Percentiles rank a stretch among this genome's conserved stretches.
Conservation (phyloP, 2,329 filamentous ascomycete species). For the Dryadomyces sulphureus region DNA sequence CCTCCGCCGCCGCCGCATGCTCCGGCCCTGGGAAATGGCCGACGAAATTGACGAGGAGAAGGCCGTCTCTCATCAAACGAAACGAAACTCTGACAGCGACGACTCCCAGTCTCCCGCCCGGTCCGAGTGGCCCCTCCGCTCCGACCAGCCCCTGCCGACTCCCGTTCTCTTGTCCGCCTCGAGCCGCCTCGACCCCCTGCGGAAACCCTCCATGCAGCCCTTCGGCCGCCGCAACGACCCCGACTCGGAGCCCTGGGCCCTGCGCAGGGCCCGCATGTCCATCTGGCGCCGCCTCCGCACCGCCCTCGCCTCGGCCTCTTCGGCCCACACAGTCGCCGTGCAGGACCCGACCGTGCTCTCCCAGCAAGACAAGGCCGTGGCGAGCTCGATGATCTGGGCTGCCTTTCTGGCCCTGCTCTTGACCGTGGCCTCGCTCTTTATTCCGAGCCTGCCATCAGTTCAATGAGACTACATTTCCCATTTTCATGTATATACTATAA, state of each 20-base stretch:
- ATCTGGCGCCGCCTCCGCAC: constrained; percentile 17
- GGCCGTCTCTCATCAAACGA: constrained; percentile 1
- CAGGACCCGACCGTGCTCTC: constrained; percentile 18
- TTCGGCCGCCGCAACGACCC: constrained; percentile 21
- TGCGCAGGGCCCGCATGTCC: constrained; percentile 14
- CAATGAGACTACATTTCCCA: too few relatives aligned
- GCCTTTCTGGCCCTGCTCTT: constrained; percentile 17
- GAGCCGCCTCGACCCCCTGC: constrained; percentile 12
- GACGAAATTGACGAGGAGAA: constrained; percentile 5
- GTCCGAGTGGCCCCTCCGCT: too few relatives aligned
- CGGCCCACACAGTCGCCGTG: constrained; percentile 11
- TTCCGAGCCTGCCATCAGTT: constrained; percentile 15
- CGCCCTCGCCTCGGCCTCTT: constrained; percentile 2
- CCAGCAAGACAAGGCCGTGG: constrained; percentile 20
- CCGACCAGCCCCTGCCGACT: too few relatives aligned
- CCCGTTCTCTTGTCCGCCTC: background rate
- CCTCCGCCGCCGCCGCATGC: constrained; percentile 16
- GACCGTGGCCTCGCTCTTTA: constrained; percentile 16
- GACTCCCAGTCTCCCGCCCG: background rate
- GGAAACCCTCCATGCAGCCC: constrained; percentile 17
- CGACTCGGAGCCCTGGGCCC: constrained; percentile 18
- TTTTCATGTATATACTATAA: too few relatives aligned
- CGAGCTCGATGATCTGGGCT: constrained; percentile 20
- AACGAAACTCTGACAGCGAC: constrained; percentile 1
- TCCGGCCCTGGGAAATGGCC: constrained; percentile 24